These are phyloP conservation scores for Plasmopara viticola DNA, from an alignment of 352 stramenopile genomes.

Conservation along the genomic window DNA sequence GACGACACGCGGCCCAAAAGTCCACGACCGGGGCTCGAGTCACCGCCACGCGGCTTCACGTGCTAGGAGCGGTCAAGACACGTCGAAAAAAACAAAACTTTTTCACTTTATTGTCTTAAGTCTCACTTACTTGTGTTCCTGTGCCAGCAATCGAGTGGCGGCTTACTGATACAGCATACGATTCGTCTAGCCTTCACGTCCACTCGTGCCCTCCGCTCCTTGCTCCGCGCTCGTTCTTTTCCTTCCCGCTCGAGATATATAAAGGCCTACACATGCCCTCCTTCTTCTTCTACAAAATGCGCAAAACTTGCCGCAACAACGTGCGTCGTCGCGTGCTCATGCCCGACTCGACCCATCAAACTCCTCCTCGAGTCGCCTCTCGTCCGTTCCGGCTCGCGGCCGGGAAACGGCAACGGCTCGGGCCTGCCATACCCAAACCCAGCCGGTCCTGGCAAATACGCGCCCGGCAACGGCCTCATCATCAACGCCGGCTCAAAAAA, in stretches of 20 bases:
- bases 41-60: slow-evolving; percentile 40
- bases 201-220: slow-evolving; percentile 14
- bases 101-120: neutral
- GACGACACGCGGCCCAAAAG: slow-evolving; percentile 68
- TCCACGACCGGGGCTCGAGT: slow-evolving; percentile 48
- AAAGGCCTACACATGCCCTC: slow-evolving; percentile 42
- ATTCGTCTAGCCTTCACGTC: slow-evolving; percentile 24
- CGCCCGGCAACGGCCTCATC: too few relatives aligned
- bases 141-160: slow-evolving; percentile 16
- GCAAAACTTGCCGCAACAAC: slow-evolving; percentile 44
- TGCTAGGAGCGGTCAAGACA: too few relatives aligned
- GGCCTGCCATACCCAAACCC: too few relatives aligned
- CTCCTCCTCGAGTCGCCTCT: slow-evolving; percentile 7
- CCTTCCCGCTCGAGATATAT: slow-evolving; percentile 42
- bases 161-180: slow-evolving; percentile 74
- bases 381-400: too few relatives aligned
- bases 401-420: too few relatives aligned
- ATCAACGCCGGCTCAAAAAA: slow-evolving; percentile 2
- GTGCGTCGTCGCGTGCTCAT: slow-evolving; percentile 16
- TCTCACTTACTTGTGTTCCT: neutral
- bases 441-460: too few relatives aligned
- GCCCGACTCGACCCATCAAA: slow-evolving; percentile 42
- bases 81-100: neutral
- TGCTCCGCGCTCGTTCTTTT: slow-evolving; percentile 13
- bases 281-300: slow-evolving; percentile 59